Conservation (phyloP, 2,329 filamentous ascomycete species). For the Alternaria alternata region DNA sequence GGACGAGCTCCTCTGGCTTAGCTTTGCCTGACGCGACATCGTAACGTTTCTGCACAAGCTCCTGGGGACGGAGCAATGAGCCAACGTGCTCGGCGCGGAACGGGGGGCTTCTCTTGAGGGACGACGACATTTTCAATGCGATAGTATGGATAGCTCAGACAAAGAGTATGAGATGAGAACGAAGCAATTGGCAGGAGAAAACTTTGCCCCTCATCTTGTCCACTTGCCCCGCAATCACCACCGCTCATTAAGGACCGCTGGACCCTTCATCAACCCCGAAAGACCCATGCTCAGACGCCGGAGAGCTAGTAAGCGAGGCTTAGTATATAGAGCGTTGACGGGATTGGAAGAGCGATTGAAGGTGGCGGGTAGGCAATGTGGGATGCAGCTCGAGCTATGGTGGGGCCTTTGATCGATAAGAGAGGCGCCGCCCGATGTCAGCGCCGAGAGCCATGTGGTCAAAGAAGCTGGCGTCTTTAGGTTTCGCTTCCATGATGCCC, state of each 20-base stretch:
- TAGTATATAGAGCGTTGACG: slow-evolving; percentile 8
- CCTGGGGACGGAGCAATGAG: slow-evolving; percentile 71
- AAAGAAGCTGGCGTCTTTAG: not conserved
- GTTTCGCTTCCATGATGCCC: not conserved
- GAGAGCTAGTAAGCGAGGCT: slow-evolving; percentile 16
- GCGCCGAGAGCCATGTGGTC: not conserved
- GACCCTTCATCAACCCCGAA: slow-evolving; percentile 18
- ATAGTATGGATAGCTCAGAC: slow-evolving; percentile 5
- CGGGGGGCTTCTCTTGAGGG: slow-evolving; percentile 58
- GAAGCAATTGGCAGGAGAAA: slow-evolving; percentile 16
- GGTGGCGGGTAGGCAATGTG: slow-evolving; percentile 28
- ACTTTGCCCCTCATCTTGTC: slow-evolving; percentile 34
- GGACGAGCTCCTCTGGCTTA: slow-evolving; percentile 55
- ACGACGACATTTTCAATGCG: slow-evolving; percentile 45
- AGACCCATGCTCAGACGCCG: slow-evolving; percentile 17
- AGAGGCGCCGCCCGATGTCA: slow-evolving; percentile 10
- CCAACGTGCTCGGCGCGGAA: slow-evolving; percentile 79
- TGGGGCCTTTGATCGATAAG: slow-evolving; percentile 30
- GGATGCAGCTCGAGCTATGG: slow-evolving; percentile 33
- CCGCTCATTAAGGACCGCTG: slow-evolving; percentile 20
- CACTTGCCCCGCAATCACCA: slow-evolving; percentile 32
- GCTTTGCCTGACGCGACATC: slow-evolving; percentile 62
- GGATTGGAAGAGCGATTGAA: slow-evolving; percentile 28
- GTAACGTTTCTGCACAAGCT: slow-evolving; percentile 67
- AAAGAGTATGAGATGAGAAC: slow-evolving; percentile 8